Conservation (phyloP, 257 asterid species). For the Solanum okadae region DNA sequence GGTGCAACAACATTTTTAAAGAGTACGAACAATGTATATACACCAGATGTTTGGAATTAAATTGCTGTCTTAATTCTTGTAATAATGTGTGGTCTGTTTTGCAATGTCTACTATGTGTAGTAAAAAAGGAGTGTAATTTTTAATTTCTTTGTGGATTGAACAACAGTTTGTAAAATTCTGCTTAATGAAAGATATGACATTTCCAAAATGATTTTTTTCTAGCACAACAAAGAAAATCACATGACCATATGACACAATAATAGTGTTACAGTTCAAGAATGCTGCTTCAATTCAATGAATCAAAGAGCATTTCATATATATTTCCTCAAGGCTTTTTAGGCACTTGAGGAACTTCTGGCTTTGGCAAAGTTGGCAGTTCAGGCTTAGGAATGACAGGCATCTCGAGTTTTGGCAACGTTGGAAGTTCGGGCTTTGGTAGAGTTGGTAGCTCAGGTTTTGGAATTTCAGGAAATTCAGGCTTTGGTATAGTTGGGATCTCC, state of each 20-base stretch:
- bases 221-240: neutral
- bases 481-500: neutral
- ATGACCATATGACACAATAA: neutral
- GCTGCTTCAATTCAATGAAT: neutral
- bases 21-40: no score
- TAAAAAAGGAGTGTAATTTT: no score
- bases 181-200: no score
- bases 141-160: no score
- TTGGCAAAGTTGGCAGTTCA: neutral
- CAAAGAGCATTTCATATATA: neutral
- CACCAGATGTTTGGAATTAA: no score
- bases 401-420: constrained; percentile 9
- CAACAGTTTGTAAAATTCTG: no score
- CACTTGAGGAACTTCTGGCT: neutral
- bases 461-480: neutral
- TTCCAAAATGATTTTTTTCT: neutral
- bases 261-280: neutral
- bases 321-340: neutral
- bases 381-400: neutral
- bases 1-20: no score
- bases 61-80: no score
- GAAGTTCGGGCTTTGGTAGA: neutral
- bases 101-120: no score
- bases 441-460: neutral
- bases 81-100: no score